Base-by-base conservation (phyloP, 148 eudicot genomes). In the Cornus kousa region DNA sequence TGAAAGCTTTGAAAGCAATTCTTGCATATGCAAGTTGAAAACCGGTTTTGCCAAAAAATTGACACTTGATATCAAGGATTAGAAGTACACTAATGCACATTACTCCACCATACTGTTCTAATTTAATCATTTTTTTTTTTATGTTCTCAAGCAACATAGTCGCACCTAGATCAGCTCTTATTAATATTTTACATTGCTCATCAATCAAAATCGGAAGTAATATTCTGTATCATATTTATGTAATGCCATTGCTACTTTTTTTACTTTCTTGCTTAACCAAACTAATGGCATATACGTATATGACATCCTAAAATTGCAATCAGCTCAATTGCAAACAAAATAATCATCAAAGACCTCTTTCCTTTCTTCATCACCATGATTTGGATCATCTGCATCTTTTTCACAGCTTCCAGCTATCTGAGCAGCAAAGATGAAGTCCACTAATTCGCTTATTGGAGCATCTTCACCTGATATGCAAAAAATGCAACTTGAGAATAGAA, bases 401-500 rank as follows among this genome's bases (percentile, higher is more conserved):
- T 84, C 90, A 84, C 71, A 78, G 72, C 76, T 86, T 82, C 86
- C 88, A 79, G 98, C 98, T 67, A 96, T 86, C 83, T 88, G 89
- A 77, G 97, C 89, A 80, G 99, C 99, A 78, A 87, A 81, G 62
- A 96, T 93, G 84, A 90, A 88, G 87, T 96, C 99, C 77, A 96
- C 93, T 31, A 93, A 79, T 77, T 90, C 92, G 85, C 79, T 71
- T 40, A 96, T 76, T 59, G 92, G 89, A 83, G 98, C 94, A 86
- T 80, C 78, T 77, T 80, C 82, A 67, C 99, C 99, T 96, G 88
- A 70, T 69, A 84, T n/a, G 78, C 9, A 43, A 43, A 43, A 43
- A 43, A 43, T 43, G 8, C 46, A 83, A 57, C 74, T 79, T 53
- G 32, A 75, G 74, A 66, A 28, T n/a, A 17, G 31, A 50, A 43